Evolutionary conservation across 805 yeast species (phyloP), one percentile per base, ranked within the genome.

Genomic region (Candida methanosorbosa): DNA sequence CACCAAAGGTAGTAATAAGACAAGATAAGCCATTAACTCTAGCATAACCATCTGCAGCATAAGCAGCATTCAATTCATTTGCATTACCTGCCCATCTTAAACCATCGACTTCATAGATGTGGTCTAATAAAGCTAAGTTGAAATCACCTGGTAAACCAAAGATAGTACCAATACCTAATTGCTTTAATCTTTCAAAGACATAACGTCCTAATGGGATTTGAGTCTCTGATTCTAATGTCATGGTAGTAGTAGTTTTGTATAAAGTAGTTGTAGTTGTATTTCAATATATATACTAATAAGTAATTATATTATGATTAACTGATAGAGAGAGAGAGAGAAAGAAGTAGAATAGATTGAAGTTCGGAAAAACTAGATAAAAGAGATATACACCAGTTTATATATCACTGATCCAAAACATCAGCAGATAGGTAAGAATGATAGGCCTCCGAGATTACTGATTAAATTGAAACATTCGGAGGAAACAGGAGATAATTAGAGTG

Each of bases 81-180:
- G 86, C 81, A 58, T 81, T 81, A 49, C 88, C 90, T 33, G 81
- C 84, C 90, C 88, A 81, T 64, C 80, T 70, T 63, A 81, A 57
- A 34, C 81, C 81, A 32, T 70, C 74, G 36, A 77, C 81, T 52
- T 77, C 81, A 57, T 77, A 75, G 50, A 78, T 66, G 52, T 78
- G 74, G 52, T 78, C 84, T 43, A 78, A 63, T 35, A 78, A 60
- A 15, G 80, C 63, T 54, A 76, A 66, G 68, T 78, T 78, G 69
- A 77, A 78, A 59, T 78, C 85, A 51, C 84, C 84, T 46, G 84
- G 84, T 33, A 78, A 65, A 52, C 85, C 84, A 54, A 78, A 78
- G 56, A 78, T 66, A 50, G 84, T 76, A 49, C 70, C 66, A 43
- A 78, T 74, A 41, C 69, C 68, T 39, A 80, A 68, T 56, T 81